Evolutionary conservation across 1,139 yeast genomes (phyloP), one percentile per base, ranked within the genome.

Genomic region (Kluyveromyces sp.): DNA sequence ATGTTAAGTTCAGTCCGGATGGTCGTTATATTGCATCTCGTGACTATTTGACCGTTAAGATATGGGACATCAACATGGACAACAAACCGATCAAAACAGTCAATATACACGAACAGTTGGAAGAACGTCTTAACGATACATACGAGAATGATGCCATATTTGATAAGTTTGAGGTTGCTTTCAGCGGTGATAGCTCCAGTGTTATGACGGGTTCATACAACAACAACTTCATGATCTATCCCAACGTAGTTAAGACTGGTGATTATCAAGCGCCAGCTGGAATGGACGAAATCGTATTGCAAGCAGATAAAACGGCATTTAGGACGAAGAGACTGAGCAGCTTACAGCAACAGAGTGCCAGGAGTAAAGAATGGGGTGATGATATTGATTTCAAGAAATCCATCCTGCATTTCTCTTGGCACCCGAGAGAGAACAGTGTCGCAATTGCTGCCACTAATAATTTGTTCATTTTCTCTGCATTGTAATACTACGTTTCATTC

Each of bases 401-500:
- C 67, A 89, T 94, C 52, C 75, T 92, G 66, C 97, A 92, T 69
- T 74, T 88, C 66, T 88, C 97, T 61, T 94, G 99, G 98, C 98
- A 94, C 70, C 98, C 98, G 52, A 75, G 74, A 58, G 98, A 94
- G 69, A 87, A 92, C 68, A 83, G 94, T 41, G 95, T 94, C 54
- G 98, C 98, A 36, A 86, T 94, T 60, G 98, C 97, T 41, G 98
- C 98, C 28, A 94, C 99, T 22, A 94, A 94, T 70, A 94, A 94
- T 68, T 75, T 86, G 60, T 83, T 83, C 69, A 82, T 83, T 52
- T 81, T 82, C 63, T 79, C 86, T 45, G 80, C 86, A 49, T 71
- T 79, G 57, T 80, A 66, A 60, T 34, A 32, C 22, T 38, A 38
- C 36, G 13, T 26, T 17, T 18, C 36, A 35, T 35, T 30, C 6